phyloP scores from a whole-genome alignment of 352 stramenopile genomes.

The Halophytophthora polymorphica region DNA sequence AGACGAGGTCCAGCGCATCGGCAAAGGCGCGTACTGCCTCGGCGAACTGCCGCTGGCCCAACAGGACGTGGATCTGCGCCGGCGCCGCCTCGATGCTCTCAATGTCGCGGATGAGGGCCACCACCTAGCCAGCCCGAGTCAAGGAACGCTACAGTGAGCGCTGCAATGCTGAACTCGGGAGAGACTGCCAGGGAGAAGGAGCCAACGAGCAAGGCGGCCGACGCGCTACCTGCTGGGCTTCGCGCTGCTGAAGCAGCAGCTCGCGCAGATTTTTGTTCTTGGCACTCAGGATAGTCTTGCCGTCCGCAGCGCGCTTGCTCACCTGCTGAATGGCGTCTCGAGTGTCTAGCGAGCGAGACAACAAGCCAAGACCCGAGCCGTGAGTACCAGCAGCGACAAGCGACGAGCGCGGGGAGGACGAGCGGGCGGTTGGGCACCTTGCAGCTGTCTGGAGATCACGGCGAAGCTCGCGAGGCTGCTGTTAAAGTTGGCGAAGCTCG shows the following conservation, averaged over 20 bases:
- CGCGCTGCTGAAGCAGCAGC: slow-evolving; percentile 77
- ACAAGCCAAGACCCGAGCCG: background rate
- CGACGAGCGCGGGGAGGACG: background rate
- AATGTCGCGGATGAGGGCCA: slow-evolving; percentile 84
- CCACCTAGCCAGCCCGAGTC: slow-evolving; percentile 27
- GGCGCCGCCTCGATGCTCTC: slow-evolving; percentile 76
- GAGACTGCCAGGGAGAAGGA: background rate
- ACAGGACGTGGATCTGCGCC: slow-evolving; percentile 53
- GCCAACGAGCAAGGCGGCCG: background rate
- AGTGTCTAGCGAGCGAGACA: slow-evolving; percentile 34
- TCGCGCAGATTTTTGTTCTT: slow-evolving; percentile 85
- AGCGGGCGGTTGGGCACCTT: slow-evolving; percentile 33
- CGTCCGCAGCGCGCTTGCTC: slow-evolving; percentile 61
- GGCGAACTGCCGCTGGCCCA: slow-evolving; percentile 53
- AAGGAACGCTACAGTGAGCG: background rate
- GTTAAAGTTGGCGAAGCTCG: slow-evolving; percentile 86
- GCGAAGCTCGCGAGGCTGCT: slow-evolving; percentile 79
- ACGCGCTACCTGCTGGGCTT: slow-evolving; percentile 59
- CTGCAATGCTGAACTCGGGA: too few relatives aligned
- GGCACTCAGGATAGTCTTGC: slow-evolving; percentile 76
- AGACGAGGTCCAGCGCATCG: slow-evolving; percentile 73
- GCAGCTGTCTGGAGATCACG: slow-evolving; percentile 69
- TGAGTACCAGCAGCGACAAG: background rate
- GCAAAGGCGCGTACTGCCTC: slow-evolving; percentile 73
- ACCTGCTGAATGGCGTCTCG: slow-evolving; percentile 69